phyloP scores from a whole-genome alignment of 2,329 filamentous ascomycete genomes.

The Stemphylium beticola region DNA sequence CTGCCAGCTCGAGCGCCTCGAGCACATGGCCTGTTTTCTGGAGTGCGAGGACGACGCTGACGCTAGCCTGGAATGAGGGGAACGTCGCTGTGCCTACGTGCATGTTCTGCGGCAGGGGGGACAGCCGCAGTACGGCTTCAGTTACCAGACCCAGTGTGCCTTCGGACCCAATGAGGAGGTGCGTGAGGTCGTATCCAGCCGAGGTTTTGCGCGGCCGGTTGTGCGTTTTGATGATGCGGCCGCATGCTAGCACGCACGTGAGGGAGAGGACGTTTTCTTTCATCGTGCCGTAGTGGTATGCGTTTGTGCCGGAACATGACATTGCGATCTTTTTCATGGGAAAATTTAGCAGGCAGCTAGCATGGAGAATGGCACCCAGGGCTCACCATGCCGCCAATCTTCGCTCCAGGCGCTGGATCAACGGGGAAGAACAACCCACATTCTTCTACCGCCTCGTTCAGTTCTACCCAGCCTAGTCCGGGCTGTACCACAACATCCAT shows the following conservation, averaged over 20 bases:
- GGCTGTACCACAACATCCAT: slow-evolving; percentile 62
- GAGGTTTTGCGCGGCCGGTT: slow-evolving; percentile 86
- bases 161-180: slow-evolving; percentile 86
- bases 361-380: too few species aligned
- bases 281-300: slow-evolving; percentile 93
- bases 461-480: slow-evolving; percentile 80
- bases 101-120: slow-evolving; percentile 75
- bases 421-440: slow-evolving; percentile 84
- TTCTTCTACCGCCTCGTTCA: slow-evolving; percentile 74
- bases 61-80: slow-evolving; percentile 69
- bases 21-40: slow-evolving; percentile 81
- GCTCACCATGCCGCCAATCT: slow-evolving; percentile 86
- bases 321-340: slow-evolving; percentile 58
- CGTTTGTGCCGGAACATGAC: slow-evolving; percentile 80
- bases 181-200: slow-evolving; percentile 89
- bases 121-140: slow-evolving; percentile 84
- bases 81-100: slow-evolving; percentile 77
- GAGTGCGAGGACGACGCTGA: slow-evolving; percentile 76
- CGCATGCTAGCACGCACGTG: slow-evolving; percentile 86
- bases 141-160: slow-evolving; percentile 90
- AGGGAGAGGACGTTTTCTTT: slow-evolving; percentile 86
- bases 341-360: too few species aligned
- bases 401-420: slow-evolving; percentile 88
- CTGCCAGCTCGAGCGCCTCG: slow-evolving; percentile 85
- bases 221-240: slow-evolving; percentile 83